Percentiles rank a stretch among this genome's conserved stretches.
Conservation (phyloP, 1,139 yeast species). For the Geotrichum australiense region DNA sequence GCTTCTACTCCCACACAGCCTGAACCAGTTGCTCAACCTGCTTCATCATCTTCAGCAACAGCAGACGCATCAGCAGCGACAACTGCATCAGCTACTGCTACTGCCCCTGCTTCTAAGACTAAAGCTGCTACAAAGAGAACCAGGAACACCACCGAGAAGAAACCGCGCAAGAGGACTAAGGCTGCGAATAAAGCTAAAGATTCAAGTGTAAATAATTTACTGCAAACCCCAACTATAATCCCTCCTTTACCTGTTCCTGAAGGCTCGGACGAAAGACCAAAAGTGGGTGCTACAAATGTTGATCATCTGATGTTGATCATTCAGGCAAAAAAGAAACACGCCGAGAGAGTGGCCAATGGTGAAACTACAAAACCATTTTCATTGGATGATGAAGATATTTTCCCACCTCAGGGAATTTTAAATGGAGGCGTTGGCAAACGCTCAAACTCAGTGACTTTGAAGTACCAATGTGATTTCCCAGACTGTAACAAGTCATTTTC, state of each 20-base stretch:
- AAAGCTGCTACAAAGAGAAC: slow-evolving; percentile 17
- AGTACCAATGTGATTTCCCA: slow-evolving; percentile 58
- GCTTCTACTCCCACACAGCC: no score
- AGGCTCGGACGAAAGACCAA: slow-evolving; percentile 39
- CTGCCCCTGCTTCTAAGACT: slow-evolving; percentile 17
- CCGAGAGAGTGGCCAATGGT: slow-evolving; percentile 31
- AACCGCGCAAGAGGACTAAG: slow-evolving; percentile 12
- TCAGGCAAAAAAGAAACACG: slow-evolving; percentile 77
- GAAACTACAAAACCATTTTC: slow-evolving; percentile 25
- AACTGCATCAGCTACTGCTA: slow-evolving; percentile 20
- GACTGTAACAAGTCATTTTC: slow-evolving; percentile 72
- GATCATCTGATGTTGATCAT: slow-evolving; percentile 86
- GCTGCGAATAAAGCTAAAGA: slow-evolving; percentile 1
- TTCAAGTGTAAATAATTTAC: slow-evolving; percentile 6
- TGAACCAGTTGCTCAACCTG: slow-evolving; percentile 11
- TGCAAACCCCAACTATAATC: slow-evolving; percentile 17
- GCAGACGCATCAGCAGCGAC: slow-evolving; percentile 22
- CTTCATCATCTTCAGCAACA: slow-evolving; percentile 19
- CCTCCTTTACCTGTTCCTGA: slow-evolving; percentile 17
- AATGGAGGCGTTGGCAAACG: slow-evolving; percentile 83
- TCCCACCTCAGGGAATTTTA: slow-evolving; percentile 60
- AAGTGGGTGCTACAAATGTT: slow-evolving; percentile 78
- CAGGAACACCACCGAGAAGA: slow-evolving; percentile 5
- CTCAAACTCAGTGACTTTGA: slow-evolving; percentile 32
- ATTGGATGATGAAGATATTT: slow-evolving; percentile 33